Evolutionary conservation across 2,329 filamentous ascomycete genomes (phyloP), one percentile per base, ranked within the genome.

Genomic region (Exutisphaerella laricina): DNA sequence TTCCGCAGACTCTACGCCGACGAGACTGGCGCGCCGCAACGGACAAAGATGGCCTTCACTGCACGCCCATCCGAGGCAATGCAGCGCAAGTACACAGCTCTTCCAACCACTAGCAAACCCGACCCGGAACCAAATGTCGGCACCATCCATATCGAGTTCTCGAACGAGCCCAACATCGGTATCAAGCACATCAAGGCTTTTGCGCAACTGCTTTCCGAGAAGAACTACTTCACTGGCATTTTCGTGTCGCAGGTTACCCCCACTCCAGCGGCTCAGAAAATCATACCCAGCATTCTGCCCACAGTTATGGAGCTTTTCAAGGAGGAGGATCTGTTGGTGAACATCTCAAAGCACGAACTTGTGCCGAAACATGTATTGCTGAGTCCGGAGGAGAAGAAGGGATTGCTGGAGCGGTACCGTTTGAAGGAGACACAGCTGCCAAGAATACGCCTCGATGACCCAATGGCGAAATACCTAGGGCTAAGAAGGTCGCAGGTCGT

Each of bases 391-490:
- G 92, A 98, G 74, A 96, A 96, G 77, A 70, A 71, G 34, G 84
- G 85, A 26, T 71, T 98, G 59, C 74, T 98, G 48, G 81, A 88
- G 69, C 77, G 92, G 50, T 98, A 98, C 70, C 80, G 92, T 36
- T 70, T 98, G 66, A 97, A 96, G 79, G 92, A 98, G 75, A 96
- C 88, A 7, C 92, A 98, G 72, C 73, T 98, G 61, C 92, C 92
- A 4, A 78, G 92, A 43, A 95, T 98, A 58, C 79, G 95, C 66
- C 79, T 85, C 54, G 86, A 85, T 55, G 92, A 98, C 65, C 92
- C 92, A 3, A 88, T 98, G 39, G 87, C 92, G 18, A 82, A 85
- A 58, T 98, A 97, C 66, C 72, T 96, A 42, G 92, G 92, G 9
- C 72, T 98, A 63, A 84, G 85, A 72, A 78, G 89, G 62, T 88